Base-by-base conservation (phyloP, 2,329 filamentous ascomycete genomes). In the Aspergillus costaricaensis region DNA sequence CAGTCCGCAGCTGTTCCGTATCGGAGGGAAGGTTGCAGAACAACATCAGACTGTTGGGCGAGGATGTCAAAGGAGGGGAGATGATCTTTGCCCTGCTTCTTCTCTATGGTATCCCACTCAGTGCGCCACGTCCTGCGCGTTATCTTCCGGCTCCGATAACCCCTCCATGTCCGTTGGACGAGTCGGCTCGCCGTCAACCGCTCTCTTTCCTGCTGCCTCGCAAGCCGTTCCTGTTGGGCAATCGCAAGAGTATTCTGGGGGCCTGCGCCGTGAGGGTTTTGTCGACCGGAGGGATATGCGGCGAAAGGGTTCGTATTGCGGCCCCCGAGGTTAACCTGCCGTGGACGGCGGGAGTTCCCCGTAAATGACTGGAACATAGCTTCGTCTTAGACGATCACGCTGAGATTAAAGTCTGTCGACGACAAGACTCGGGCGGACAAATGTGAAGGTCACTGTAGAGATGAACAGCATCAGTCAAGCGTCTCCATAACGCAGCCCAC, bases 291-390 rank as follows among this genome's bases (percentile, higher is more conserved):
- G 66, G 85, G 85, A 62, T 85, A 75, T 57, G 76, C 77, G 55
- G 84, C 88, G 75, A 95, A 96, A 3, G 92, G 91, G 71, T 96
- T 96, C 54, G 82, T 82, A 66, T 86, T 86, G 68, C 93, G 89
- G 64, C 92, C 95, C 67, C 92, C 95, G 63, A 99, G 88, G 78
- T 98, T 97, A 74, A 98, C 92, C 75, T 97, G 93, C 66, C 95
- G 89, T 63, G 90, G 89, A 67, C 91, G 90, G 71, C 91, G 88
- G 69, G 92, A 91, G 77, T 81, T 91, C 68, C 95, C 95, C 23
- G 91, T 95, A 80, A 99, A 99, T 57, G 90, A 92, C 63, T 90
- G 88, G 79, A 95, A 96, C 94, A 97, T 97, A 68, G 72, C 74
- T 65, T 60, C 38, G 62, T 55, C 25, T 57, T 8, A 7, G 17